Percentiles rank a stretch among this genome's conserved stretches.
phyloP scores from a whole-genome alignment of 2,329 filamentous ascomycete species.

The Stagonosporopsis rhizophila region DNA sequence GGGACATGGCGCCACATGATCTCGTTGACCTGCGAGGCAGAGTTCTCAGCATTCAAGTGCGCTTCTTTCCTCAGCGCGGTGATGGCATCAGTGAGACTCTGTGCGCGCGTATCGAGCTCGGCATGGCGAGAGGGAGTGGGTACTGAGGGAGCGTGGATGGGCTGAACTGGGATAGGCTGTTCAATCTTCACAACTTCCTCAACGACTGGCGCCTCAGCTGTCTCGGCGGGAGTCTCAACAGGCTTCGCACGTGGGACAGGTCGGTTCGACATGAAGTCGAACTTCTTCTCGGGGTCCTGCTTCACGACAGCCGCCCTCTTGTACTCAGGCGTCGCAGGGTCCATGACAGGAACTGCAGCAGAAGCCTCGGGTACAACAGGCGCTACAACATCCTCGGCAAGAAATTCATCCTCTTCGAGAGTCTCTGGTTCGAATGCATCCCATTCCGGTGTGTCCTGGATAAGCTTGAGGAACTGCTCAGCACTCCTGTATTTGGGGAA shows the following conservation, averaged over 20 bases:
- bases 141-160: conserved; percentile 9
- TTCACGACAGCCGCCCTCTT: conserved; percentile 39
- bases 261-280: conserved; percentile 49
- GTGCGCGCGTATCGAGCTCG: conserved; percentile 26
- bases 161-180: conserved; percentile 8
- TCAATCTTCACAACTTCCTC: conserved; percentile 45
- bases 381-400: conserved; percentile 31
- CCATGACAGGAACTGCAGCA: conserved; percentile 31
- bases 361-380: conserved; percentile 17
- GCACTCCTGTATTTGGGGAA: conserved; percentile 30
- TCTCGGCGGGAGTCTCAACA: conserved; percentile 11
- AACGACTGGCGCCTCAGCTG: conserved; percentile 50
- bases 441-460: conserved; percentile 32
- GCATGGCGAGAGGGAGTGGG: conserved; percentile 18
- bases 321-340: conserved; percentile 35
- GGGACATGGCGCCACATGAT: conserved; percentile 38
- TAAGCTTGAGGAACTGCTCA: conserved; percentile 31
- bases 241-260: conserved; percentile 40
- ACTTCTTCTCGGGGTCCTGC: conserved; percentile 38
- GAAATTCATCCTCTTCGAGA: conserved; percentile 25
- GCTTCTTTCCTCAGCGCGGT: conserved; percentile 23
- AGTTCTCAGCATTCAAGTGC: conserved; percentile 18
- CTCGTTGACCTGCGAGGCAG: conserved; percentile 18
- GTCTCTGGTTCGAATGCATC: conserved; percentile 12
- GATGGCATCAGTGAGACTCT: conserved; percentile 23